Conservation (phyloP, 2,329 filamentous ascomycete species). For the Sordariomycetes sp. region DNA sequence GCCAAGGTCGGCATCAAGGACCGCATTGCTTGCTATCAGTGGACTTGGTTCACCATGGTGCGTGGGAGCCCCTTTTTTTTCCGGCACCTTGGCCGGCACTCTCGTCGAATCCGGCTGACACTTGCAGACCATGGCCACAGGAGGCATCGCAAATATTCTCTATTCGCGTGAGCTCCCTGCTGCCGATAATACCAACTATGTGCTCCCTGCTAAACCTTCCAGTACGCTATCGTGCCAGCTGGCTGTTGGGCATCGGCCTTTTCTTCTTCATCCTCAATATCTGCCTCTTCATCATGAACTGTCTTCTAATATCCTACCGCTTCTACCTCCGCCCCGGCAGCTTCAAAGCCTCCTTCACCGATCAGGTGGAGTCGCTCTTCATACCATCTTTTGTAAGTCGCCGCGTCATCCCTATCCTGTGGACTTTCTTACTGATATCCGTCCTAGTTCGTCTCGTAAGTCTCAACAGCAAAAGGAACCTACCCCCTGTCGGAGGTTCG, state of each 20-base stretch:
- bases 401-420: too few species aligned
- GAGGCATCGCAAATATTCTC: conserved; percentile 46
- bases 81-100: too few species aligned
- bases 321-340: conserved; percentile 64
- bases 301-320: conserved; percentile 53
- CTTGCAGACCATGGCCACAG: conserved; percentile 35
- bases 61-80: too few species aligned
- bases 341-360: conserved; percentile 61
- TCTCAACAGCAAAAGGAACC: conserved; percentile 39
- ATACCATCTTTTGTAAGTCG: conserved; percentile 55
- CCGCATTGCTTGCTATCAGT: conserved; percentile 45
- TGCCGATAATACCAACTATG: not conserved
- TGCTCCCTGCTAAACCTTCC: conserved; percentile 8
- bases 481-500: conserved; percentile 29
- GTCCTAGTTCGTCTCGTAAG: conserved; percentile 33
- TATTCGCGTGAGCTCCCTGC: conserved; percentile 34
- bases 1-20: conserved; percentile 36
- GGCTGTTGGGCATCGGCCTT: conserved; percentile 49
- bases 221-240: conserved; percentile 44
- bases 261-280: conserved; percentile 57
- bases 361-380: conserved; percentile 72
- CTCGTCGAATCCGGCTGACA: conserved; percentile 1
- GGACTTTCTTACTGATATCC: not conserved
- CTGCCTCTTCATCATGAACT: conserved; percentile 53
- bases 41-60: conserved; percentile 69